Conservation (phyloP, 2,329 filamentous ascomycete species). For the Talaromyces sp. region DNA sequence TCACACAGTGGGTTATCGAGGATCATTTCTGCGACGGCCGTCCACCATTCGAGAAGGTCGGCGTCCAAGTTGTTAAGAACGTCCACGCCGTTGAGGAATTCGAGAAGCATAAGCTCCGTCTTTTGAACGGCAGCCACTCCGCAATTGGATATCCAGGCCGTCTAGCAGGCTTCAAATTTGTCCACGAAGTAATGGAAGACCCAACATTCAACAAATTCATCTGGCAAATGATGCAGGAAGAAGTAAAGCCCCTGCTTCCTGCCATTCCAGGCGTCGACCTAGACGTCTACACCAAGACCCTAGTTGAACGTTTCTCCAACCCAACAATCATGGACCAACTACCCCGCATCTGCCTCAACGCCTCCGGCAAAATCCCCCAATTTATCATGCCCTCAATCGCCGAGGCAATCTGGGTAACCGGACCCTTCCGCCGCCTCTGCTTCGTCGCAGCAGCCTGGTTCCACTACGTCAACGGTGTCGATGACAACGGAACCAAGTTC, state of each 20-base stretch:
- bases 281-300: slow-evolving; percentile 56
- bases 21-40: slow-evolving; percentile 57
- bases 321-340: slow-evolving; percentile 60
- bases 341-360: slow-evolving; percentile 55
- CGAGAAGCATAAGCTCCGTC: slow-evolving; percentile 60
- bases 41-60: slow-evolving; percentile 56
- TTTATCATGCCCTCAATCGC: slow-evolving; percentile 45
- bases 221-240: slow-evolving; percentile 59
- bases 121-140: slow-evolving; percentile 58
- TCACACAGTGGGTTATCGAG: slow-evolving; percentile 61
- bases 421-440: slow-evolving; percentile 51
- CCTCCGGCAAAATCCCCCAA: slow-evolving; percentile 58
- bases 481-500: slow-evolving; percentile 50
- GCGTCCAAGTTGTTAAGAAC: slow-evolving; percentile 55
- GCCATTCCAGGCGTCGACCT: slow-evolving; percentile 55
- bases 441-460: slow-evolving; percentile 57
- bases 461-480: slow-evolving; percentile 54
- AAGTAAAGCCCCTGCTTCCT: slow-evolving; percentile 57
- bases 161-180: slow-evolving; percentile 57
- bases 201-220: slow-evolving; percentile 52
- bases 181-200: slow-evolving; percentile 58
- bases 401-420: slow-evolving; percentile 48
- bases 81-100: slow-evolving; percentile 59
- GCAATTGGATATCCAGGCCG: slow-evolving; percentile 56
- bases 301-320: slow-evolving; percentile 60